A percentile compares a stretch with the other conserved stretches of the same genome.
Evolutionary conservation across 768 basidiomycete genomes (phyloP).

Genomic region (Rhizopogon roseolus): DNA sequence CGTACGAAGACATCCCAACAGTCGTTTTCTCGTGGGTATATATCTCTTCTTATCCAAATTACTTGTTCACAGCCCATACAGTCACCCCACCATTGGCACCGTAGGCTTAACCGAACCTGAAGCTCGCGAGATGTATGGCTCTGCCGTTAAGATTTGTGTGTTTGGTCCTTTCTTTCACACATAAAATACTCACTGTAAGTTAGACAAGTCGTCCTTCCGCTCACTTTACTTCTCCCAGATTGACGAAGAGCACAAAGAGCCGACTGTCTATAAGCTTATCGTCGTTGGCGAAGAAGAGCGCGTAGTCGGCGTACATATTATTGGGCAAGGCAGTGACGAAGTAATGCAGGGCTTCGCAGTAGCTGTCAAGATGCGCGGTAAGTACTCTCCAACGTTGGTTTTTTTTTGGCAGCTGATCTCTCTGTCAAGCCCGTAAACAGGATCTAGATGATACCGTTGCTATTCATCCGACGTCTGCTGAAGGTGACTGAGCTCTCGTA

Average conservation of each 20-base stretch:
- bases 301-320: slow-evolving; percentile 93
- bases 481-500: slow-evolving; percentile 48
- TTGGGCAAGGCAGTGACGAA: slow-evolving; percentile 91
- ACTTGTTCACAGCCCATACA: slow-evolving; percentile 23
- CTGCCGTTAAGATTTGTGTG: slow-evolving; percentile 87
- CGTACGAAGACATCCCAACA: slow-evolving; percentile 86
- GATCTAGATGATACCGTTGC: slow-evolving; percentile 88
- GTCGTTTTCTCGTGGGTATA: slow-evolving; percentile 91
- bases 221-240: slow-evolving; percentile 92
- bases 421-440: slow-evolving; percentile 54
- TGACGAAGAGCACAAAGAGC: slow-evolving; percentile 87
- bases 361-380: slow-evolving; percentile 93
- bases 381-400: slow-evolving; percentile 11
- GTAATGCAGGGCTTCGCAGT: slow-evolving; percentile 93
- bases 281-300: slow-evolving; percentile 86
- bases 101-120: slow-evolving; percentile 93
- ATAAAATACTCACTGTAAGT: slow-evolving; percentile 1
- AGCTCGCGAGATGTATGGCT: slow-evolving; percentile 84
- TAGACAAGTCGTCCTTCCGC: slow-evolving; percentile 78
- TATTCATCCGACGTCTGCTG: slow-evolving; percentile 85
- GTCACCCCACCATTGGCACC: slow-evolving; percentile 93
- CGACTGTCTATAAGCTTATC: slow-evolving; percentile 90
- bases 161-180: slow-evolving; percentile 13
- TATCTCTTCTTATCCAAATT: slow-evolving; percentile 1
- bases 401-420: not conserved